phyloP scores from a whole-genome alignment of 1,139 yeast species.

The Pichia sp. region DNA sequence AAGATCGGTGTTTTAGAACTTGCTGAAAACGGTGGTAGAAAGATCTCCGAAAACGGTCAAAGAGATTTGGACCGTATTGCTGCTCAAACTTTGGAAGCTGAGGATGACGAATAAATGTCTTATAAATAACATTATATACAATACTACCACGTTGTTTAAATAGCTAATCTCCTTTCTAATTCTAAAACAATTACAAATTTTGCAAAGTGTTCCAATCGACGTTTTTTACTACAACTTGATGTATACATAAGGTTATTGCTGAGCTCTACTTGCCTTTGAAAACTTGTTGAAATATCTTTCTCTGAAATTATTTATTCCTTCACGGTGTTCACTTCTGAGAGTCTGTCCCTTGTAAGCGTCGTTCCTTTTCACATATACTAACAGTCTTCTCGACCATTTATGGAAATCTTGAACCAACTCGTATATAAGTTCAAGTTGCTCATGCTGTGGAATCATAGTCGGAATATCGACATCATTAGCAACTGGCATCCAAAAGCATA shows the following conservation, averaged over 20 bases:
- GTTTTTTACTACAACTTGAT: neutral
- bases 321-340: constrained; percentile 38
- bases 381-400: constrained; percentile 84
- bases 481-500: constrained; percentile 98
- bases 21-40: constrained; percentile 99
- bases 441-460: constrained; percentile 77
- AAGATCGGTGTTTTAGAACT: constrained; percentile 96
- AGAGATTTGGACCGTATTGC: constrained; percentile 99
- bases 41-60: constrained; percentile 99
- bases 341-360: constrained; percentile 54
- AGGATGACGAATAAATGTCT: constrained; percentile 50
- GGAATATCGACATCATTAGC: constrained; percentile 76
- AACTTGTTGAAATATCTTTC: constrained; percentile 76
- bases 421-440: constrained; percentile 62
- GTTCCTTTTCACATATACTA: constrained; percentile 74
- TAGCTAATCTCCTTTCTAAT: constrained; percentile 8
- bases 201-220: neutral
- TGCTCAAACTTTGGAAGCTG: constrained; percentile 94
- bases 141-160: constrained; percentile 3
- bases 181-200: constrained; percentile 5
- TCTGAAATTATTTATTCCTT: constrained; percentile 58
- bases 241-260: neutral
- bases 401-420: constrained; percentile 84
- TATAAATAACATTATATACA: constrained; percentile 9
- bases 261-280: constrained; percentile 18